Evolutionary conservation across 768 basidiomycete genomes (phyloP).

Genomic region (Auricularia heimuer): DNA sequence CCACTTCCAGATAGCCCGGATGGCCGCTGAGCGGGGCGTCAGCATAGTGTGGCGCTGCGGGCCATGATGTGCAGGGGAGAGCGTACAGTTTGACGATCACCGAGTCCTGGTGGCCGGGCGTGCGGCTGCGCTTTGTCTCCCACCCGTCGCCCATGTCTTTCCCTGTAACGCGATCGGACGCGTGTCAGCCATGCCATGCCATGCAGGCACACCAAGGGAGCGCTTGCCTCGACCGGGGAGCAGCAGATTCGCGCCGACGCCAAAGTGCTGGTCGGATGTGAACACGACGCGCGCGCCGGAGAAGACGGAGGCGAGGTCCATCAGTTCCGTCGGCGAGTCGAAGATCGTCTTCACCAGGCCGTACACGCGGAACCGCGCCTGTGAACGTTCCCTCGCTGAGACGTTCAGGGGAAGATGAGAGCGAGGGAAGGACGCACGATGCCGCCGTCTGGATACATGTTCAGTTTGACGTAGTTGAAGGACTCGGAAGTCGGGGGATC

Average conservation of each 20-base stretch:
- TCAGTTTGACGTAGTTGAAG: constrained; percentile 75
- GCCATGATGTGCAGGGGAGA: background rate
- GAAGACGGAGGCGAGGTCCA: constrained; percentile 88
- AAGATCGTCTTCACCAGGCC: constrained; percentile 63
- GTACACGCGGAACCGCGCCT: constrained; percentile 92
- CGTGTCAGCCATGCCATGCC: too few relatives aligned
- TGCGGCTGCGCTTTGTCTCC: constrained; percentile 89
- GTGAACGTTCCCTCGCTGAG: background rate
- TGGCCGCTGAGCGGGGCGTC: constrained; percentile 43
- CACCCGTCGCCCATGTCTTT: constrained; percentile 97
- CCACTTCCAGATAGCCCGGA: constrained; percentile 48
- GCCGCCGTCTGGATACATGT: constrained; percentile 96
- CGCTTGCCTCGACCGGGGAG: constrained; percentile 71
- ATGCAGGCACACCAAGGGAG: constrained; percentile 4
- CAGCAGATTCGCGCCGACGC: constrained; percentile 81
- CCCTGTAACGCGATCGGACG: constrained; percentile 26
- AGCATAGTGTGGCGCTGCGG: background rate
- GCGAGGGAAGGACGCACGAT: constrained; percentile 49
- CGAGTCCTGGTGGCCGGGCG: constrained; percentile 81
- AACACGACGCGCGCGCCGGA: constrained; percentile 77
- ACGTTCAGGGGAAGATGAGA: background rate
- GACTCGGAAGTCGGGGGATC: constrained; percentile 37
- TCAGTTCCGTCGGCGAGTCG: constrained; percentile 32
- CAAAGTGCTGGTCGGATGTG: constrained; percentile 92
- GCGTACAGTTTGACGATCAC: constrained; percentile 79